These are phyloP conservation scores for Diaporthe sp. DNA, from an alignment of 2,329 filamentous ascomycete species.

Conservation along the genomic window DNA sequence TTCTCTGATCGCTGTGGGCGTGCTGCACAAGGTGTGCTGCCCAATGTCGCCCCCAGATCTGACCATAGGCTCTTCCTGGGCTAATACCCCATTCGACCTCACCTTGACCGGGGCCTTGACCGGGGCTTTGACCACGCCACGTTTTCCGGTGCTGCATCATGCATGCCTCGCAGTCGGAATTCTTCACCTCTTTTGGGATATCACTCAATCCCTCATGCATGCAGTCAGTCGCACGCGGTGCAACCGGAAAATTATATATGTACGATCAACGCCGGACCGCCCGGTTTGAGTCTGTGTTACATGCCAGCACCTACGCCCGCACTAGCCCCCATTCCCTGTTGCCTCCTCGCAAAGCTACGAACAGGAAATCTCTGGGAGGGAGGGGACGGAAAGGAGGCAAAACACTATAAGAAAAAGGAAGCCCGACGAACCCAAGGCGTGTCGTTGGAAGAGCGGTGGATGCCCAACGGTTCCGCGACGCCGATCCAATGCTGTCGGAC, in stretches of 20 bases:
- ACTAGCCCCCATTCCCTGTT: background rate
- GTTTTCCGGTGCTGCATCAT: background rate
- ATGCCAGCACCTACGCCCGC: slow-evolving; percentile 4
- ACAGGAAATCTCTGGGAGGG: background rate
- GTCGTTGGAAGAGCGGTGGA: slow-evolving; percentile 7
- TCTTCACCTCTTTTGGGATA: background rate
- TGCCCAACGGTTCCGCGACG: slow-evolving; percentile 29
- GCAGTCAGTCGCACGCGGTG: slow-evolving; percentile 4
- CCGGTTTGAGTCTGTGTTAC: slow-evolving; percentile 26
- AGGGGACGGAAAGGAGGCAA: background rate
- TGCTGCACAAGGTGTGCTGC: slow-evolving; percentile 13
- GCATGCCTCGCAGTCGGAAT: background rate
- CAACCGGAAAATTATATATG: slow-evolving; percentile 9
- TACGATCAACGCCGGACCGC: background rate
- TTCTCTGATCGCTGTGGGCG: slow-evolving; percentile 1
- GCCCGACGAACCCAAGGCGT: background rate
- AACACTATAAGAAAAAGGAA: background rate
- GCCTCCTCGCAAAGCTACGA: background rate
- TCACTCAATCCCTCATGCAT: background rate
- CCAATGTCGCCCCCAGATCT: slow-evolving; percentile 6
- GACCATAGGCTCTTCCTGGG: background rate
- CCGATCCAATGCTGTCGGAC: slow-evolving; percentile 24
- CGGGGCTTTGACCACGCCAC: slow-evolving; percentile 10
- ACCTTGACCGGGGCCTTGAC: background rate
- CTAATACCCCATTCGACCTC: background rate